phyloP scores from a whole-genome alignment of 2,329 filamentous ascomycete genomes.

The Cercospora janseana region DNA sequence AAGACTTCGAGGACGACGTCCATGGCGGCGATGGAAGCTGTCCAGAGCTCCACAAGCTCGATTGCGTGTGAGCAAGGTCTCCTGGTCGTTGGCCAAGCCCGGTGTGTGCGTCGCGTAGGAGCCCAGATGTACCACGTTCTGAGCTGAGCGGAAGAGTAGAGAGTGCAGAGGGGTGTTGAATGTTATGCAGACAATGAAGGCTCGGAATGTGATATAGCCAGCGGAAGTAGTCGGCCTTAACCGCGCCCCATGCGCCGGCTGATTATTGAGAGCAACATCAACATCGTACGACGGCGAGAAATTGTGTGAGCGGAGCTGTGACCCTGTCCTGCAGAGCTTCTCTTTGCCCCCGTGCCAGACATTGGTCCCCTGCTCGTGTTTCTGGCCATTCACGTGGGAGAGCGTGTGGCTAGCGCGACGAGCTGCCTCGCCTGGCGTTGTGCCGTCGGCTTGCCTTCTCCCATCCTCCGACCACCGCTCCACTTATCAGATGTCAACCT shows the following conservation, averaged over 20 bases:
- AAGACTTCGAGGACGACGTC: slow-evolving; percentile 85
- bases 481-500: slow-evolving; percentile 11
- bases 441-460: neutral
- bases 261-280: slow-evolving; percentile 4
- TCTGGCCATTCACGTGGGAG: slow-evolving; percentile 4
- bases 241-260: too few species aligned
- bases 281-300: slow-evolving; percentile 12
- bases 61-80: slow-evolving; percentile 1
- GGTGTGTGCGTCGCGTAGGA: neutral
- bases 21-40: slow-evolving; percentile 56
- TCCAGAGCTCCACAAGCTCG: slow-evolving; percentile 11
- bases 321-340: neutral
- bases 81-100: slow-evolving; percentile 1
- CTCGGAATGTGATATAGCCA: neutral
- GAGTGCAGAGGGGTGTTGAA: neutral
- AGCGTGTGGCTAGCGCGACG: neutral
- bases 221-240: slow-evolving; percentile 7
- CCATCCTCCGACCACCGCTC: slow-evolving; percentile 8
- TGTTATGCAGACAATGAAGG: neutral
- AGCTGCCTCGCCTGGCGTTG: neutral
- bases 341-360: too few species aligned
- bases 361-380: neutral
- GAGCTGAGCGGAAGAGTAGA: neutral
- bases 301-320: slow-evolving; percentile 6
- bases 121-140: neutral